Conservation (phyloP, 2,329 filamentous ascomycete genomes). For the Samsoniella hepiali region DNA sequence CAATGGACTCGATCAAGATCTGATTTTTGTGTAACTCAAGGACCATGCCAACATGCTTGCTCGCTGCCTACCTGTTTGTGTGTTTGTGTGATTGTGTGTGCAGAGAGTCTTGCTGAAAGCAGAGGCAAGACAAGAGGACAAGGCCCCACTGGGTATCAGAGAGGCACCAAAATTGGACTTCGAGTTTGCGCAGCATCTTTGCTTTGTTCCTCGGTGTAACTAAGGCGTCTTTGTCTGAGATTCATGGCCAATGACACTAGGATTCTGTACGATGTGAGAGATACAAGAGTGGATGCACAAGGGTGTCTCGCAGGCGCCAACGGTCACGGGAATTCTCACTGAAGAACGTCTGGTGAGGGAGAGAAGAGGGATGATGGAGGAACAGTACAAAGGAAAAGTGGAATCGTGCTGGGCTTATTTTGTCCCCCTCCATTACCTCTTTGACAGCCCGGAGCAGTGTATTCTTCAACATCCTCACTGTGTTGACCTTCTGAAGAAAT, state of each 20-base stretch:
- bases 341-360: background rate
- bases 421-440: background rate
- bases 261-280: background rate
- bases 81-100: background rate
- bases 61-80: background rate
- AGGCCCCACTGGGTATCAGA: background rate
- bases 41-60: background rate
- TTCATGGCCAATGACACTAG: background rate
- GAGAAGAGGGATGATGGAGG: background rate
- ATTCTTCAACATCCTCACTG: background rate
- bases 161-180: background rate
- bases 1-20: background rate
- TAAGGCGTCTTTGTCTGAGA: background rate
- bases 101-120: background rate
- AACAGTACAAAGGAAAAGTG: background rate
- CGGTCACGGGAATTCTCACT: constrained; percentile 8
- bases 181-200: background rate
- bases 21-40: background rate
- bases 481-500: background rate
- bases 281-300: background rate
- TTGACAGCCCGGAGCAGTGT: background rate
- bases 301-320: constrained; percentile 1
- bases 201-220: background rate
- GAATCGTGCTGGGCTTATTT: constrained; percentile 2
- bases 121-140: background rate